Evolutionary conservation across 176 grass and related monocot species (phyloP), one percentile per base, ranked within the genome.

Genomic region (Carex myosuroides): DNA sequence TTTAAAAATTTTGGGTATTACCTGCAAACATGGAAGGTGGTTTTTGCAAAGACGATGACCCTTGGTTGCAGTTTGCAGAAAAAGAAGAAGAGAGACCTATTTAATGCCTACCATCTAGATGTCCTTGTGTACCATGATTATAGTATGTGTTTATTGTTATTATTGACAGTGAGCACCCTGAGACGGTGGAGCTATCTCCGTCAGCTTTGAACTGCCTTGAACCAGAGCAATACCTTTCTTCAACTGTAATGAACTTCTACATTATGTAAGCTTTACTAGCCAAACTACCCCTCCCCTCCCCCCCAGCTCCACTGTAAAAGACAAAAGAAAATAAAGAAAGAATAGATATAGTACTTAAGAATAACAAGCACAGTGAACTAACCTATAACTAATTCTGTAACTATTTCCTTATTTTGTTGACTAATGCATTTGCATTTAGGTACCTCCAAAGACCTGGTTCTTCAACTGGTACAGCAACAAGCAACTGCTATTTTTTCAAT

Each of bases 231-330:
- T 92, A 90, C 59, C 71, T 98, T 22, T 93, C 96, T 64, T 98
- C 96, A 83, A 79, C 91, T 67, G 91, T 98, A 93, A 90, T 98
- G 89, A 98, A 98, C 75, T 98, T 98, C 85, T 98, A 90, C 59
- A 98, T 98, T 77, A 83, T 76, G 96, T 98, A 88, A 95, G 89
- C 85, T 48, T 61, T 80, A 42, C 70, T 86, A 46, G 18, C 59
- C 32, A n/a, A n/a, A 30, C 6, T 13, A 12, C 64, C 64, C 29
- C 5, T 1, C 26, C 21, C 21, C 22, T 3, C 8, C 8, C 24
- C 11, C 13, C 33, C 6, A 70, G 7, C 35, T 41, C 16, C 17
- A 22, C 70, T 20, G 9, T 18, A 46, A 73, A 30, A 77, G 24
- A 14, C 39, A 73, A 13, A 35, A 3, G 33, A 24, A 53, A 73